A percentile compares a stretch with the other conserved stretches of the same genome.
phyloP scores from a whole-genome alignment of 192 early-diverging fungal species.

The Dissophora ornata region DNA sequence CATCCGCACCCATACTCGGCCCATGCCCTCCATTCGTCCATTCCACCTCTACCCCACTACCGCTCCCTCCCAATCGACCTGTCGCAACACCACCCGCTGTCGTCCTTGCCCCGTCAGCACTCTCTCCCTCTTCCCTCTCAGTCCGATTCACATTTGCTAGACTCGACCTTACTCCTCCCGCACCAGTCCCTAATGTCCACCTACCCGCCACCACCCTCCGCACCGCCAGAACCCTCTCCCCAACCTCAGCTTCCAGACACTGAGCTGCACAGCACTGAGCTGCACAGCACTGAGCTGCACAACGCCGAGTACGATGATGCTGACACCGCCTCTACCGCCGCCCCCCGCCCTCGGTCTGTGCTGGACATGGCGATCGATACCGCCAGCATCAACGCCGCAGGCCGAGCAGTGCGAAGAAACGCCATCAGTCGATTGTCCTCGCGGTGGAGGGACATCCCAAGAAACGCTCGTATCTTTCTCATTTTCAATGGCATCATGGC shows the following conservation, averaged over 20 bases:
- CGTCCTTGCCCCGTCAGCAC: neutral
- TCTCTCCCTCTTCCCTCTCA: too few species aligned
- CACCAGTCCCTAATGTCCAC: too few species aligned
- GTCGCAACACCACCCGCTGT: neutral
- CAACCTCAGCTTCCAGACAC: too few species aligned
- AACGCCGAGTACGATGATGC: too few species aligned
- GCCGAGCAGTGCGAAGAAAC: slow-evolving; percentile 55
- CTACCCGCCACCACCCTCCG: neutral
- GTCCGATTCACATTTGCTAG: neutral
- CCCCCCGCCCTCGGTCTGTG: slow-evolving; percentile 36
- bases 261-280: too few species aligned
- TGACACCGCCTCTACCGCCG: neutral
- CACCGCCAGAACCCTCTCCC: too few species aligned
- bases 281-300: too few species aligned
- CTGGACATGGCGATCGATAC: slow-evolving; percentile 34
- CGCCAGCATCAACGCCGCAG: slow-evolving; percentile 36
- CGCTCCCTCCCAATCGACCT: too few species aligned
- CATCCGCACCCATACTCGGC: neutral
- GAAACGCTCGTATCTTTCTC: slow-evolving; percentile 57
- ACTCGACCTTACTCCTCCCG: neutral
- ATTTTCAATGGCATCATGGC: slow-evolving; percentile 34
- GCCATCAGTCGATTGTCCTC: slow-evolving; percentile 41
- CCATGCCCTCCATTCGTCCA: slow-evolving; percentile 1
- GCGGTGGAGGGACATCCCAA: slow-evolving; percentile 54
- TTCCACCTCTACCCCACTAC: neutral